Base-by-base conservation (phyloP, 805 yeast genomes). In the Saccharomycopsis guyanensis region DNA sequence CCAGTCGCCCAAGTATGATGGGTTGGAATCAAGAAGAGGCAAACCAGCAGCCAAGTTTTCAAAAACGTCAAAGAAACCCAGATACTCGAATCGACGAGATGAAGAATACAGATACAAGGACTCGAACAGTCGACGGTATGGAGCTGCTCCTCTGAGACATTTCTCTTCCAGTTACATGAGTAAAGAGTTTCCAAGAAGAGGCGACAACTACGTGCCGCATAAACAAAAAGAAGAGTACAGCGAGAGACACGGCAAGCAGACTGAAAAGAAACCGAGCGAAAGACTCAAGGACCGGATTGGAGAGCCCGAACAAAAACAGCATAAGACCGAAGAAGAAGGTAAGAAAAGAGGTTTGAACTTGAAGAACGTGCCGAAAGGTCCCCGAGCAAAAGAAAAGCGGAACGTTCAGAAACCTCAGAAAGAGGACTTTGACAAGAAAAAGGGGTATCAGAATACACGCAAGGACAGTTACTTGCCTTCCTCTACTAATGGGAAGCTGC, bases 151-250 rank as follows among this genome's bases (percentile, higher is more conserved):
- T 5, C 39, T 18, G 7, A 27, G 43, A 10, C 47, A 43, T 22
- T 43, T 43, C 32, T 31, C 42, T 3, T 39, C 43, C 10, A 44
- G 43, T 24, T 39, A 38, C 27, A 38, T 19, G 15, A 22, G 23
- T 29, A 38, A 44, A 13, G 35, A 29, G 18, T 38, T 15, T 35
- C 22, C 41, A 18, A 29, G 43, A 29, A 19, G 43, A 23, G 43
- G 43, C 19, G 43, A 44, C 20, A 39, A 38, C 25, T 32, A 38
- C 18, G 22, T 23, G 24, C 38, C 43, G 18, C 10, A 12, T 10
- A 12, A 18, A 15, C 10, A 4, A 7, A 4, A 15, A 6, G n/a
- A n/a, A n/a, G n/a, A n/a, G n/a, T n/a, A n/a, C n/a, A n/a, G n/a
- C n/a, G n/a, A n/a, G n/a, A n/a, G n/a, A n/a, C n/a, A n/a, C n/a